Percentiles rank a stretch among this genome's conserved stretches.
Conservation (phyloP, 2,329 filamentous ascomycete species). For the Hypoxylon sp. region DNA sequence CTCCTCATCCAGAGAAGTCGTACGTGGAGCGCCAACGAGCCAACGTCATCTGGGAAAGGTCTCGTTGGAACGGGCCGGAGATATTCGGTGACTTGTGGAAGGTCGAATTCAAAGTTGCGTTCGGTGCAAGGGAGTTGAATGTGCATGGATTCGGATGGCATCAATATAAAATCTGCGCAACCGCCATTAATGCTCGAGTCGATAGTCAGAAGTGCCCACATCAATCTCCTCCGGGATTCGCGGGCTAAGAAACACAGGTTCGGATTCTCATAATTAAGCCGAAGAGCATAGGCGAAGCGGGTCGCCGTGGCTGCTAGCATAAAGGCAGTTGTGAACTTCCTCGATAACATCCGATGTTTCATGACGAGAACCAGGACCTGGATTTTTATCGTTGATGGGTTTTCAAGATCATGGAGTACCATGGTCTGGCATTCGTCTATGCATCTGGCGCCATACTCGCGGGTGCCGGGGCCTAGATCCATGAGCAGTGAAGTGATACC, state of each 20-base stretch:
- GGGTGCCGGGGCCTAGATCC: slow-evolving; percentile 65
- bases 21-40: slow-evolving; percentile 68
- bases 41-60: slow-evolving; percentile 65
- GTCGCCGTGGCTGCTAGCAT: slow-evolving; percentile 62
- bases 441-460: slow-evolving; percentile 66
- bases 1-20: slow-evolving; percentile 68
- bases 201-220: slow-evolving; percentile 65
- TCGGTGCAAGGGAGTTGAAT: slow-evolving; percentile 65
- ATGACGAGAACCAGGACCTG: slow-evolving; percentile 62
- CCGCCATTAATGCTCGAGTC: slow-evolving; percentile 63
- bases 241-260: slow-evolving; percentile 58
- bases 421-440: slow-evolving; percentile 67
- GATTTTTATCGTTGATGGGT: slow-evolving; percentile 69
- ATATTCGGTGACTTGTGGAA: slow-evolving; percentile 66
- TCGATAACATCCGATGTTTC: slow-evolving; percentile 62
- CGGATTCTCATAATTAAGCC: slow-evolving; percentile 63
- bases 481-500: slow-evolving; percentile 69
- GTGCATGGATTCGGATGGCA: slow-evolving; percentile 59
- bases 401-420: slow-evolving; percentile 66
- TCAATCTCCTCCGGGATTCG: slow-evolving; percentile 53
- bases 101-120: slow-evolving; percentile 68
- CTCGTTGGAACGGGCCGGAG: slow-evolving; percentile 59
- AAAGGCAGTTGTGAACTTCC: slow-evolving; percentile 61
- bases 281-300: slow-evolving; percentile 63
- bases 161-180: slow-evolving; percentile 61